phyloP scores from a whole-genome alignment of 2,329 filamentous ascomycete species.

The Colletotrichum chlorophyti region DNA sequence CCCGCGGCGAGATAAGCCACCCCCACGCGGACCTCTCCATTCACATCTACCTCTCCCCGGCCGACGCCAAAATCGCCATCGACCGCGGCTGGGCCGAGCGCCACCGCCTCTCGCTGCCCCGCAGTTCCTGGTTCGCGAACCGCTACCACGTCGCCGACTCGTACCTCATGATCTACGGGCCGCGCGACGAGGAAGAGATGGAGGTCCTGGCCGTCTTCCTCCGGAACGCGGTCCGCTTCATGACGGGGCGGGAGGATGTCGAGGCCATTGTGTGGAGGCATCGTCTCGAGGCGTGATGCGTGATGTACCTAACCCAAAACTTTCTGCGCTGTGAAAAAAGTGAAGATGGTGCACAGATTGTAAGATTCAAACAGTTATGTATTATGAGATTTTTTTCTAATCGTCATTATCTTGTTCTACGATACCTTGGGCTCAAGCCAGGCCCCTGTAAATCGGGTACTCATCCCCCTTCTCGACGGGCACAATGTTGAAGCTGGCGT shows the following conservation, averaged over 20 bases:
- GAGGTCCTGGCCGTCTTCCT: constrained; percentile 28
- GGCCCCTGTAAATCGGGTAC: constrained; percentile 38
- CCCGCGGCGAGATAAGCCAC: constrained; percentile 43
- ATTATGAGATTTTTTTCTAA: neutral
- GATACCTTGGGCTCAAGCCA: neutral
- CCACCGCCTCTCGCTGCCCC: constrained; percentile 41
- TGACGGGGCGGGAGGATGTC: constrained; percentile 18
- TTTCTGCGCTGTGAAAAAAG: neutral
- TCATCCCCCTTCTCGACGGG: constrained; percentile 37
- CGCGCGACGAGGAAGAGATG: constrained; percentile 43
- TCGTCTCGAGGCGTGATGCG: neutral
- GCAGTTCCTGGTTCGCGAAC: neutral
- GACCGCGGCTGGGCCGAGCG: constrained; percentile 47
- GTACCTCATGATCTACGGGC: constrained; percentile 49
- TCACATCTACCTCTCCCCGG: constrained; percentile 45
- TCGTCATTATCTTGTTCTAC: too few species aligned
- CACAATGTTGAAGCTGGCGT: constrained; percentile 38
- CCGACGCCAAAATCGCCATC: constrained; percentile 43
- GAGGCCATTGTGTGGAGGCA: constrained; percentile 12
- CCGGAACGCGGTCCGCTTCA: constrained; percentile 1
- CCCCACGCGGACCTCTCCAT: constrained; percentile 46
- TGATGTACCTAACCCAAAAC: neutral
- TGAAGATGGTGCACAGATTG: too few species aligned
- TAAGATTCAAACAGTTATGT: too few species aligned
- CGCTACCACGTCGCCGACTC: constrained; percentile 32